Evolutionary conservation across 2,329 filamentous ascomycete genomes (phyloP).

Genomic region (Cryphonectria radicalis): DNA sequence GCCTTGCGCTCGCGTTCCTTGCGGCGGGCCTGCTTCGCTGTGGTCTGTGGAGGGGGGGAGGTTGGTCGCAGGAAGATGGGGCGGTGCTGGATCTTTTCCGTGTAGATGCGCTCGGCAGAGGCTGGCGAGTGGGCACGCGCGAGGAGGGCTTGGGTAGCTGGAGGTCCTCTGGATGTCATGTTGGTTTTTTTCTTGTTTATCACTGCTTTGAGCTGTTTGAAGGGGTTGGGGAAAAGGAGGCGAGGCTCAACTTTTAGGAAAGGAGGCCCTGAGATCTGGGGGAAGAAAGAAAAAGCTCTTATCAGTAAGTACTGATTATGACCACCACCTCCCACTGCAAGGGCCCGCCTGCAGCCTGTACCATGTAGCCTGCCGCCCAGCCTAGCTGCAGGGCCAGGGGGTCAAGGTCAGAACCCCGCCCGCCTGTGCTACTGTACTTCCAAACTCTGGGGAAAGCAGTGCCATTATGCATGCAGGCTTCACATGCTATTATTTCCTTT

Average conservation of each 20-base stretch:
- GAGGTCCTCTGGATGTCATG: slow-evolving; percentile 35
- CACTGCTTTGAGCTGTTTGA: neutral
- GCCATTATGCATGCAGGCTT: slow-evolving; percentile 12
- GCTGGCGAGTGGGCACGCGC: slow-evolving; percentile 78
- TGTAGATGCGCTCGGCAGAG: slow-evolving; percentile 72
- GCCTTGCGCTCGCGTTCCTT: slow-evolving; percentile 54
- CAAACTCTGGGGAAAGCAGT: slow-evolving; percentile 3
- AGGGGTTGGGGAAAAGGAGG: neutral
- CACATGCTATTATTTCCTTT: slow-evolving; percentile 20
- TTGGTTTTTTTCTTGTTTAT: neutral
- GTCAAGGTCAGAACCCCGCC: neutral
- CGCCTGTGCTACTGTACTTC: neutral
- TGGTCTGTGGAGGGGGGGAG: slow-evolving; percentile 64
- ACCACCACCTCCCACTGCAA: neutral
- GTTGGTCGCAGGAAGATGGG: slow-evolving; percentile 78
- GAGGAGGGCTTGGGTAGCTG: slow-evolving; percentile 68
- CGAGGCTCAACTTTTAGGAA: neutral
- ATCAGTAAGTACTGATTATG: neutral
- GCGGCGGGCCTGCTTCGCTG: slow-evolving; percentile 61
- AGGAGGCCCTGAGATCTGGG: neutral
- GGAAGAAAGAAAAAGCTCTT: neutral
- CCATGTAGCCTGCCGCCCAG: neutral
- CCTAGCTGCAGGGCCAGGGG: slow-evolving; percentile 8
- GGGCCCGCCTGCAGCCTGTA: neutral
- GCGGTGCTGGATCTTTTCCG: slow-evolving; percentile 81